Conservation (phyloP, 805 yeast genomes). For the Hanseniaspora lachancei region DNA sequence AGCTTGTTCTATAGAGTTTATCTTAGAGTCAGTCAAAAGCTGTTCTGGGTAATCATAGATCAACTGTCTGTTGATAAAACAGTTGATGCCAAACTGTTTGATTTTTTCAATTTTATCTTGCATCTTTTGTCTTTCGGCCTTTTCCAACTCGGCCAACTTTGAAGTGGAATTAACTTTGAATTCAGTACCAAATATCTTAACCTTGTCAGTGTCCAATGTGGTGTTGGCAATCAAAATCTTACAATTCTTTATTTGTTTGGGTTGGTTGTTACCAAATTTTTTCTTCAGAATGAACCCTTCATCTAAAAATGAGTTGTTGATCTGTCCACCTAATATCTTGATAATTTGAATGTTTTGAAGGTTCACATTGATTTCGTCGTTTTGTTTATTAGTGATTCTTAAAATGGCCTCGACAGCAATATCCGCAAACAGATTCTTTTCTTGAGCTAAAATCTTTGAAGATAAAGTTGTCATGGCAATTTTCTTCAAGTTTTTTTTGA, state of each 20-base stretch:
- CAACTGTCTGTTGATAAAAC: constrained; percentile 89
- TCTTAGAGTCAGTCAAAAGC: constrained; percentile 71
- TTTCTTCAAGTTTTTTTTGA: constrained; percentile 63
- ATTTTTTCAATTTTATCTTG: constrained; percentile 77
- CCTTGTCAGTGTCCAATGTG: constrained; percentile 92
- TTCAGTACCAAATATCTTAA: constrained; percentile 93
- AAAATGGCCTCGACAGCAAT: constrained; percentile 90
- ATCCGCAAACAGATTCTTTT: constrained; percentile 75
- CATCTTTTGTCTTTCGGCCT: constrained; percentile 92
- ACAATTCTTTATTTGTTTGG: constrained; percentile 70
- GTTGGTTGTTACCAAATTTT: constrained; percentile 88
- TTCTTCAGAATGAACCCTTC: constrained; percentile 91
- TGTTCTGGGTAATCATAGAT: constrained; percentile 98
- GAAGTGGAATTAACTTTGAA: constrained; percentile 92
- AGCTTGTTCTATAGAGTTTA: constrained; percentile 93
- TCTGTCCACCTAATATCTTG: constrained; percentile 84
- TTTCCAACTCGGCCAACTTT: constrained; percentile 84
- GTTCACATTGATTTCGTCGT: constrained; percentile 26
- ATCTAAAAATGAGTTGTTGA: constrained; percentile 83
- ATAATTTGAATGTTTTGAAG: constrained; percentile 86
- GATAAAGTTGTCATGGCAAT: constrained; percentile 90
- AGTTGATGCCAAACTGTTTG: constrained; percentile 70
- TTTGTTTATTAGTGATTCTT: constrained; percentile 50
- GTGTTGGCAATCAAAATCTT: constrained; percentile 88
- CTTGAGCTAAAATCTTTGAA: constrained; percentile 88